Percentiles rank a stretch among this genome's conserved stretches.
Evolutionary conservation across 768 basidiomycete species (phyloP).

Genomic region (Leccinum obscurum): DNA sequence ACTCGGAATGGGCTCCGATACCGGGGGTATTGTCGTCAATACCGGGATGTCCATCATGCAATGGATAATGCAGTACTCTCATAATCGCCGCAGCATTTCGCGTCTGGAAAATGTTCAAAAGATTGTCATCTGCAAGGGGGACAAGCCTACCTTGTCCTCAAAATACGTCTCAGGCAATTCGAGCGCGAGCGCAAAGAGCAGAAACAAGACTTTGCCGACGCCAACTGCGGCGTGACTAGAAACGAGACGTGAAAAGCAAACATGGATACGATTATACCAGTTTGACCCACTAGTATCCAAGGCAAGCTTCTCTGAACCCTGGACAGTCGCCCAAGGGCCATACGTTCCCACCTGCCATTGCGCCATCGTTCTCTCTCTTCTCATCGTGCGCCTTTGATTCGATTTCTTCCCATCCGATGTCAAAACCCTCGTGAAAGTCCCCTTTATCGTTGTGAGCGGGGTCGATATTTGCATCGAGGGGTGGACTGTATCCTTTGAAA

Average conservation of each 20-base stretch:
- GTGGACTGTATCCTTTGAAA: constrained; percentile 75
- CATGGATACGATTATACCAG: constrained; percentile 17
- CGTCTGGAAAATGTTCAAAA: constrained; percentile 40
- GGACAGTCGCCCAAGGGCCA: constrained; percentile 70
- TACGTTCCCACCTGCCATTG: constrained; percentile 70
- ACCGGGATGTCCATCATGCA: constrained; percentile 49
- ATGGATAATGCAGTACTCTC: constrained; percentile 74
- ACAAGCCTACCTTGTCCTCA: constrained; percentile 56
- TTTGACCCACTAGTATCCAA: constrained; percentile 64
- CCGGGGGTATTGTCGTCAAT: constrained; percentile 72
- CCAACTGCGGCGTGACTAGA: constrained; percentile 50
- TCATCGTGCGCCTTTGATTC: constrained; percentile 27
- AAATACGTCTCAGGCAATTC: constrained; percentile 62
- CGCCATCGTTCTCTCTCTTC: constrained; percentile 43
- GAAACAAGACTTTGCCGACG: constrained; percentile 61
- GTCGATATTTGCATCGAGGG: constrained; percentile 74
- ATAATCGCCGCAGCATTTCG: constrained; percentile 63
- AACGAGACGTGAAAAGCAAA: constrained; percentile 25
- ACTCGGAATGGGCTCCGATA: constrained; percentile 81
- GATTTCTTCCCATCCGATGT: constrained; percentile 72
- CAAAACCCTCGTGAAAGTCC: constrained; percentile 90
- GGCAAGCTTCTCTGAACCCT: constrained; percentile 56
- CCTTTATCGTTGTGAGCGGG: constrained; percentile 64
- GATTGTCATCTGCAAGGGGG: neutral
- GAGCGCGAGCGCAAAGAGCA: constrained; percentile 69